These are phyloP conservation scores for Podaxis carcinomalis DNA, from an alignment of 768 basidiomycete species.

Conservation along the genomic window DNA sequence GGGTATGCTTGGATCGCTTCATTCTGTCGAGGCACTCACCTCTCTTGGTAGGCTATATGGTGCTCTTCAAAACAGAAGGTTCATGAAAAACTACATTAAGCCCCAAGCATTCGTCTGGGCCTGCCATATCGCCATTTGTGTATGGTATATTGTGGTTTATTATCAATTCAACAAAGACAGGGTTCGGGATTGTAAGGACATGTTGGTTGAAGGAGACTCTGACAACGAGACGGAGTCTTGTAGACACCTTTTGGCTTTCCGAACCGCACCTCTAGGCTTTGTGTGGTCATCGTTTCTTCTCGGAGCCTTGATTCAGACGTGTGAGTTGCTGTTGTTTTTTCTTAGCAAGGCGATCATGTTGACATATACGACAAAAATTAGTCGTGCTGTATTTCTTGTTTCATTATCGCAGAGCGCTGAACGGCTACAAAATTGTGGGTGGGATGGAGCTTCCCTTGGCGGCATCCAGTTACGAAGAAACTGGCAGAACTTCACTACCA, in stretches of 20 bases:
- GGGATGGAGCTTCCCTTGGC: background rate
- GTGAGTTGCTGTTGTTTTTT: background rate
- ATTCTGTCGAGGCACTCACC: background rate
- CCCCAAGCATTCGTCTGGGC: constrained; percentile 8
- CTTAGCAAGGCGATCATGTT: background rate
- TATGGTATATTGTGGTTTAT: constrained; percentile 3
- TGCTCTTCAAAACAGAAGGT: background rate
- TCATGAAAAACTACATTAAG: constrained; percentile 6
- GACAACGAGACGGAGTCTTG: background rate
- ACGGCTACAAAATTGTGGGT: background rate
- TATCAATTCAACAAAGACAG: background rate
- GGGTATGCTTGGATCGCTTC: background rate
- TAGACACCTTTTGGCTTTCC: background rate
- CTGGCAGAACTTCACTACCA: background rate
- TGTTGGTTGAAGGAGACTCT: background rate
- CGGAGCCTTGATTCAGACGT: background rate
- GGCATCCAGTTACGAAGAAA: background rate
- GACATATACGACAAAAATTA: background rate
- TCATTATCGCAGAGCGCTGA: background rate
- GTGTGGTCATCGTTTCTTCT: constrained; percentile 6
- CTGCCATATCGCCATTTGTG: constrained; percentile 2
- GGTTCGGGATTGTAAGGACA: background rate
- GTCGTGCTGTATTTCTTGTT: constrained; percentile 3
- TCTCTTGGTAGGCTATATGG: background rate
- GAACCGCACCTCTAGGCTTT: background rate